Base-by-base conservation (phyloP, 169 alveolate species). In the Eimeria praecox region DNA sequence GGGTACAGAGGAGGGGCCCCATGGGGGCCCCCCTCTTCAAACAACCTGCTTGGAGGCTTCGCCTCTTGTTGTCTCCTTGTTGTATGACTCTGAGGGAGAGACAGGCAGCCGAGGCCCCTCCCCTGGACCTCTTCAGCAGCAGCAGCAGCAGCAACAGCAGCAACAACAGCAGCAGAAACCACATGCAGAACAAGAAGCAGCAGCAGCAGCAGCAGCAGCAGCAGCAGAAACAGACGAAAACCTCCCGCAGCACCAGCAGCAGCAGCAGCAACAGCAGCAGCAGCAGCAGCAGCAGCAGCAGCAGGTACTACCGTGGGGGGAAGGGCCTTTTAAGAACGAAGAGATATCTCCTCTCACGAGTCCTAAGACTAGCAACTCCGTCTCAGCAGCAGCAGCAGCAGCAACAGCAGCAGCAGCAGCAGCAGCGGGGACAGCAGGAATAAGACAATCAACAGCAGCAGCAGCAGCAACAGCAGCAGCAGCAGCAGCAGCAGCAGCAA, bases 141-240 rank as follows among this genome's bases (percentile, higher is more conserved):
- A 49, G 90, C 73, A 82, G 90, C 90, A 82, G 90, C 38, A 49
- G 90, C 73, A 82, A 73, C 86, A 71, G 40, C 82, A 71, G 82
- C 49, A 30, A 22, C 49, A 10, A 56, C 82, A 71, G 82, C 82
- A 71, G 6, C 82, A 9, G 44, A 18, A 30, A 66, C 42, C 78
- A 30, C 78, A 66, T 24, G 38, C 38, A 66, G 10, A 24, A 66
- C 6, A 8, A 30, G 38, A 6, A 66, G 42, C 49, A 27, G 49
- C 83, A 20, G 86, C 59, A 75, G 22, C 56, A 75, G 86, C 86
- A 35, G 86, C 82, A 71, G 59, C 46, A 75, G 86, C 49, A 75
- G 62, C 56, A 35, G 86, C 49, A 18, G 83, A 38, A 38, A 73
- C 42, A 30, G 42, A 73, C 44, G 54, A 73, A 22, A n/a, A 73